Evolutionary conservation across 2,329 filamentous ascomycete genomes (phyloP), one percentile per base, ranked within the genome.

Genomic region (Xylaria sp.): DNA sequence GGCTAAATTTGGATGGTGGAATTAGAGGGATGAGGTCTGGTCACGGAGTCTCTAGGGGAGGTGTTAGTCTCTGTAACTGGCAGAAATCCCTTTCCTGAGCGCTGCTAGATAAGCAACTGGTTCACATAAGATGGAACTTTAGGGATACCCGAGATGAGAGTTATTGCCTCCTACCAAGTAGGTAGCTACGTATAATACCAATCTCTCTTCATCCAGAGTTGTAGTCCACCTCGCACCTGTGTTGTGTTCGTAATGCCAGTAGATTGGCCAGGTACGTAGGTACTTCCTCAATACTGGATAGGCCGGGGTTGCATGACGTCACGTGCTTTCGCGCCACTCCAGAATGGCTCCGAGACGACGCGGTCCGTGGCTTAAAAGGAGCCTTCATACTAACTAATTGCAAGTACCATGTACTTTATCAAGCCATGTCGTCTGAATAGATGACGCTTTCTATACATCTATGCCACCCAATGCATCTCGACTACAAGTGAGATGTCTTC

Each of bases 401-500:
- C 8, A 36, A 36, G 34, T 36, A n/a, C 12, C 8, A 24, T n/a
- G 1, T 47, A 39, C 36, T n/a, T 57, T 45, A 34, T 51, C 9
- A 7, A 53, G 19, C 48, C 50, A 50, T 45, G 9, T 21, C 19
- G 17, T 36, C 17, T 45, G 50, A 11, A 45, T 30, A 42, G 1
- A 66, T 32, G 42, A n/a, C 36, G 14, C 17, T 55, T 53, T 66
- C 12, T 17, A 45, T 6, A 36, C 27, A 50, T 21, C 24, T 32
- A 45, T n/a, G 21, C 48, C 24, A 32, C 60, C 66, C 58, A 59
- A 77, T 78, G 75, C 74, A 75, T 73, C 70, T 76, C 58, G 73
- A 75, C 50, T 73, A 74, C 48, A 73, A 70, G 64, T 76, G 70
- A 76, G 27, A 84, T 85, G 83, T 78, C 81, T 72, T 81, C 81